phyloP scores from a whole-genome alignment of 345 rosid genomes.

The Euphorbia tirucalli region DNA sequence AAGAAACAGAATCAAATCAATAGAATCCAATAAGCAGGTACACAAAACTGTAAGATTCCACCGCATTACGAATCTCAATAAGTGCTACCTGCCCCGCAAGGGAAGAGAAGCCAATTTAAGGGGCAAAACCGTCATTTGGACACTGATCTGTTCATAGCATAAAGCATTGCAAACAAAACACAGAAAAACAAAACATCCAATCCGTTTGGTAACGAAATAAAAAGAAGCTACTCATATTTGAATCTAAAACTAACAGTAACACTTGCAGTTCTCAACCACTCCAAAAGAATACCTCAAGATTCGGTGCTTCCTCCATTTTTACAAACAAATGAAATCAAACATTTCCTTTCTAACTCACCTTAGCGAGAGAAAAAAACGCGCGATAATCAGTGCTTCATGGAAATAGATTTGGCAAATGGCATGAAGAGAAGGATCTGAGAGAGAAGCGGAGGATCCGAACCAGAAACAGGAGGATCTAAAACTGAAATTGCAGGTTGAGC shows the following conservation, averaged over 20 bases:
- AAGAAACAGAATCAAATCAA: conserved; percentile 16
- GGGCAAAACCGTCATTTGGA: conserved; percentile 10
- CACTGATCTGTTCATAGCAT: conserved; percentile 37
- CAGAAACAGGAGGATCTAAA: conserved; percentile 6
- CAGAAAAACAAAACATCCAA: neutral
- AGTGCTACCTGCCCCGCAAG: neutral
- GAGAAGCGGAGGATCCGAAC: conserved; percentile 34
- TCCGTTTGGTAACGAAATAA: neutral
- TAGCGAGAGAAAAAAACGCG: conserved; percentile 19
- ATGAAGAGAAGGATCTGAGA: conserved; percentile 32
- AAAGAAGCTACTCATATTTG: neutral
- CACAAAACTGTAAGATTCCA: neutral
- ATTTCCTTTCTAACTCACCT: conserved; percentile 24
- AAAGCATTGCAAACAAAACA: conserved; percentile 16
- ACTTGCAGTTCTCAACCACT: neutral
- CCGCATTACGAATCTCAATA: neutral
- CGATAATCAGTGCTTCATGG: conserved; percentile 45
- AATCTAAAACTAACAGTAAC: conserved; percentile 8
- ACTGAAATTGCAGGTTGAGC: neutral
- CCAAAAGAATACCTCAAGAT: neutral
- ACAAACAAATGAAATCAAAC: conserved; percentile 28
- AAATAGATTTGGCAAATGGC: neutral
- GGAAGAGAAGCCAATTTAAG: neutral
- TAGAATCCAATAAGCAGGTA: neutral
- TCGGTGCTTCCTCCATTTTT: conserved; percentile 15